Evolutionary conservation across 163 green algal species (phyloP).

Genomic region (Trebouxiophyceae sp.): DNA sequence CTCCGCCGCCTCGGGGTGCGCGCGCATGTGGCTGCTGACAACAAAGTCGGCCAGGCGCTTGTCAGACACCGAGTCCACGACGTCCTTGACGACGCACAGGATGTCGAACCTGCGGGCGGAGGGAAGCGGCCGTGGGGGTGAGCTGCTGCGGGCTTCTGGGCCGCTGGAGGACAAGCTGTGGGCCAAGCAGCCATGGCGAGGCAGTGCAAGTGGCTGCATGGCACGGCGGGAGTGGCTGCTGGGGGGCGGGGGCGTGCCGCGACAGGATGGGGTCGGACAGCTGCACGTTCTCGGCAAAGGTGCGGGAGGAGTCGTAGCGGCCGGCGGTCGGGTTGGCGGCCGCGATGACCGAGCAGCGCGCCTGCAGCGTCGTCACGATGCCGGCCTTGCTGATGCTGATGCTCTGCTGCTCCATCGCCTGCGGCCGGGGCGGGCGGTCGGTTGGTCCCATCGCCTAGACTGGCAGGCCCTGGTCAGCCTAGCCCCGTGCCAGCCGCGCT

Average conservation of each 20-base stretch:
- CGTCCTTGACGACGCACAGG: constrained; percentile 92
- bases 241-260: no score
- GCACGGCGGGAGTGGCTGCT: no score
- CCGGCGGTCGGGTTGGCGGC: constrained; percentile 94
- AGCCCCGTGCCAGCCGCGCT: no score
- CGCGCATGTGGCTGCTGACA: constrained; percentile 70
- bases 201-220: no score
- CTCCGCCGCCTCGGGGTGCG: constrained; percentile 50
- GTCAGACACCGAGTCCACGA: constrained; percentile 87
- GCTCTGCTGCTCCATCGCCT: constrained; percentile 99
- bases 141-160: no score
- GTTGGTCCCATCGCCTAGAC: no score
- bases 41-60: constrained; percentile 91
- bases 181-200: no score
- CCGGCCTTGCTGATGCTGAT: constrained; percentile 98
- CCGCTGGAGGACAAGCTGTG: no score
- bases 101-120: constrained; percentile 85
- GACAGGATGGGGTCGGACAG: constrained; percentile 97
- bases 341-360: constrained; percentile 95
- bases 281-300: constrained; percentile 95
- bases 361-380: constrained; percentile 95
- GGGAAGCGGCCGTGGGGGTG: no score
- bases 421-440: no score
- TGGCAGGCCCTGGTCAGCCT: no score
- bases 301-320: constrained; percentile 84